Evolutionary conservation across 345 rosid genomes (phyloP).

Genomic region (Lumnitzera racemosa): DNA sequence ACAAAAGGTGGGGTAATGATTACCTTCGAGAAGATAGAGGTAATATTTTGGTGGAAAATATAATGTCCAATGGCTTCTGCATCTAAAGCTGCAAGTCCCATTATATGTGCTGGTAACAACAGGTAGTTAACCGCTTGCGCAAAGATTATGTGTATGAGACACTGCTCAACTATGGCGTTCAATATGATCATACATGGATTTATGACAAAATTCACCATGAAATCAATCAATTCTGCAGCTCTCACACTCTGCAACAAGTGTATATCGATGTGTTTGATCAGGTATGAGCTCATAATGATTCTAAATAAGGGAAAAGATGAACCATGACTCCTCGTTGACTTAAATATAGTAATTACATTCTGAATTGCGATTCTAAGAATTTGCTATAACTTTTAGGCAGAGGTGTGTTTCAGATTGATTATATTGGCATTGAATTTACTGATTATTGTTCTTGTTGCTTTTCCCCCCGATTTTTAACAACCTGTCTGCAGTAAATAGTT

Average conservation of each 20-base stretch:
- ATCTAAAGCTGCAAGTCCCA: not conserved
- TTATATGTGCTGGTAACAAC: conserved; percentile 8
- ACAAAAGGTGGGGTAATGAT: conserved; percentile 97
- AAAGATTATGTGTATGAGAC: conserved; percentile 83
- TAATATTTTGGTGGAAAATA: conserved; percentile 10
- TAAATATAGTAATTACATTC: no score
- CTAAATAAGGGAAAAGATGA: no score
- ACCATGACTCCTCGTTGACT: no score
- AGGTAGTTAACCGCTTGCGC: conserved; percentile 80
- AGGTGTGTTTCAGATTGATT: no score
- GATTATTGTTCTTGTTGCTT: no score
- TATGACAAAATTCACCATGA: conserved; percentile 98
- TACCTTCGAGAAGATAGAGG: conserved; percentile 91
- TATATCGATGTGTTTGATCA: conserved; percentile 95
- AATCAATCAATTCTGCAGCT: conserved; percentile 97
- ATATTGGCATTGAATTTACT: no score
- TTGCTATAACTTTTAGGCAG: no score
- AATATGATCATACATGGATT: conserved; percentile 90
- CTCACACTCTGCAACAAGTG: conserved; percentile 88
- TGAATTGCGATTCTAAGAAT: no score
- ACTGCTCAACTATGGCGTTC: conserved; percentile 72
- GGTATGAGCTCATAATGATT: conserved; percentile 24
- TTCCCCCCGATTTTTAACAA: no score
- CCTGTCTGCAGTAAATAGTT: no score
- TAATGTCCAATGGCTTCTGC: not conserved